These are phyloP conservation scores for Marasmius sp. DNA, from an alignment of 1,284 basidiomycete genomes.

Conservation along the genomic window DNA sequence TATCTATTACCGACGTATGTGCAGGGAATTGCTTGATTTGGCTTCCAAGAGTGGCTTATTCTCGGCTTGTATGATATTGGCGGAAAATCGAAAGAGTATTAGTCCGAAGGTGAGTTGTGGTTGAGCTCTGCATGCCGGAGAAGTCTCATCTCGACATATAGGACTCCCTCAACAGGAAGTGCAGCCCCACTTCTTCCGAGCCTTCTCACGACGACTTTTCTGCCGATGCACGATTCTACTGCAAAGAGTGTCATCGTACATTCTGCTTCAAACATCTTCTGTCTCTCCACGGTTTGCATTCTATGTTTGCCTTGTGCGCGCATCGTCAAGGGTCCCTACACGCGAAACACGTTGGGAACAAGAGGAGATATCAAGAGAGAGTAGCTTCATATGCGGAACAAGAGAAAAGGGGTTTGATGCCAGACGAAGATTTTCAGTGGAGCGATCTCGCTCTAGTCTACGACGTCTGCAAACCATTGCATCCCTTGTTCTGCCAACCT, in stretches of 20 bases:
- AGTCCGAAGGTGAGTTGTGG: background rate
- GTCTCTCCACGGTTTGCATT: constrained; percentile 43
- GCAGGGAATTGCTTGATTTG: background rate
- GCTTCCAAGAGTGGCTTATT: background rate
- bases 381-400: constrained; percentile 24
- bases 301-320: constrained; percentile 45
- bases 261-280: constrained; percentile 56
- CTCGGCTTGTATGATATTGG: background rate
- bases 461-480: constrained; percentile 41
- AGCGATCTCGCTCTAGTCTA: constrained; percentile 41
- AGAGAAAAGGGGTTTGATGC: constrained; percentile 34
- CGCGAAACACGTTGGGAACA: constrained; percentile 34
- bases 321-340: constrained; percentile 38
- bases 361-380: constrained; percentile 24
- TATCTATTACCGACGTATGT: background rate
- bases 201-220: constrained; percentile 23
- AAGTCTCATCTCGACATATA: no score
- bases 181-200: no score
- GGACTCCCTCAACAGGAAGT: no score
- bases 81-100: background rate
- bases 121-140: no score
- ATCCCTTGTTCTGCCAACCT: constrained; percentile 28
- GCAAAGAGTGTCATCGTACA: constrained; percentile 49
- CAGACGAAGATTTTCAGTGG: constrained; percentile 33
- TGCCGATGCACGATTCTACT: constrained; percentile 31